Base-by-base conservation (phyloP, 768 basidiomycete species). In the Leccinum fibrillosum region DNA sequence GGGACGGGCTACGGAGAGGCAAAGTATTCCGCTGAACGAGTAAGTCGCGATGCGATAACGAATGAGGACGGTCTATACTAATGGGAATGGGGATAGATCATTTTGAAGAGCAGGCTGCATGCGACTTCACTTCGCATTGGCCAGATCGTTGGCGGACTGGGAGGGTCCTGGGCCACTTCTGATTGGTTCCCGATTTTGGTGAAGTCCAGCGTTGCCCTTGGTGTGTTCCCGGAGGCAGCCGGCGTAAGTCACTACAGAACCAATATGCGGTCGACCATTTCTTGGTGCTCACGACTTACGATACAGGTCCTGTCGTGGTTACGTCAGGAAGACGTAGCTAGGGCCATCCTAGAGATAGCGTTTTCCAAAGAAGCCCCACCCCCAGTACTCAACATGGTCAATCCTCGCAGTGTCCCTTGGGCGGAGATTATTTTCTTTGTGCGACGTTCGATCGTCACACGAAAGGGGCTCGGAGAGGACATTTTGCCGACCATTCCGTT, bases 121-220 rank as follows among this genome's bases (percentile, higher is more conserved):
- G 67, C 67, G 0, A 69, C 74, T 0, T 74, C 75, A 2, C 67
- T 82, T 34, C 71, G 82, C 4, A 75, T 81, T 10, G 82, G 80
- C 0, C 82, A 83, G 56, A 66, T 82, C 9, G 70, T 68, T 25
- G 80, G 80, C 17, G 77, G 77, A 19, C 58, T 56, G 0, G 64
- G 64, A 1, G 80, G 80, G 25, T 73, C 74, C 0, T 82, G 81
- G 80, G 73, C 72, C 6, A 68, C 72, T 6, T 74, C 67, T 0
- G 79, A 82, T 48, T 83, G 81, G 82, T 62, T 82, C 26, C 80
- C 81, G 13, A 70, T 74, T 35, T 64, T 82, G 3, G 69, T 78
- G 9, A 71, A 75, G 52, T 72, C 74, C 0, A 72, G 73, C 49
- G 15, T 70, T 17, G 55, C 62, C 4, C 64, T 69, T 8, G 70